Evolutionary conservation across 257 asterid genomes (phyloP).

Genomic region (Scutellaria galericulata): DNA sequence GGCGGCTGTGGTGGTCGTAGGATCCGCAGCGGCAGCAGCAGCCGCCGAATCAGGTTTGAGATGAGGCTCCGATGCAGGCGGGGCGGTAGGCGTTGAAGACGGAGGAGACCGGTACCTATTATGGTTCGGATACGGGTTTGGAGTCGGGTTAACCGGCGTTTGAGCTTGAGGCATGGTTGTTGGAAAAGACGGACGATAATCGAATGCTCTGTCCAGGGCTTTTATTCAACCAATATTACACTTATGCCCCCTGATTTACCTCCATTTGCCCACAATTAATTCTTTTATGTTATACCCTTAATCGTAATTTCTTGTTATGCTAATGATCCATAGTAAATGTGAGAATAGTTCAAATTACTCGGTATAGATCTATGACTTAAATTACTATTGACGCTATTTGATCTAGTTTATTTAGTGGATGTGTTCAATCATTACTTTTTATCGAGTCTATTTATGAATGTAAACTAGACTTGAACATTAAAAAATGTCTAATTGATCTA

Average conservation of each 20-base stretch:
- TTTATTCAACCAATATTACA: conserved; percentile 13
- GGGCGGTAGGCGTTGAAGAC: conserved; percentile 34
- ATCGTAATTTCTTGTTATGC: too few relatives aligned
- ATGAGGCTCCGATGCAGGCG: conserved; percentile 36
- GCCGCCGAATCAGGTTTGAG: conserved; percentile 25
- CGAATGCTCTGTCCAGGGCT: conserved; percentile 21
- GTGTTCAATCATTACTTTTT: too few relatives aligned
- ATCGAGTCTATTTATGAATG: too few relatives aligned
- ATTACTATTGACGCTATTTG: too few relatives aligned
- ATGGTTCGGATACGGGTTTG: conserved; percentile 25
- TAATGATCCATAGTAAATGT: too few relatives aligned
- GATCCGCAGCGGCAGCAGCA: conserved; percentile 39
- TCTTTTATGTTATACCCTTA: too few relatives aligned
- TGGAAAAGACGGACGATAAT: not conserved
- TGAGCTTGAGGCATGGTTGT: conserved; percentile 49
- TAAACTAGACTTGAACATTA: too few relatives aligned
- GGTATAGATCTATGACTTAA: too few relatives aligned
- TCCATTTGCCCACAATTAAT: too few relatives aligned
- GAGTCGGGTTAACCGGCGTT: conserved; percentile 42
- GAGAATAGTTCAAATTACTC: too few relatives aligned
- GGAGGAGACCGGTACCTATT: conserved; percentile 14
- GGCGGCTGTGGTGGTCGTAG: conserved; percentile 18
- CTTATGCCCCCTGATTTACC: not conserved
- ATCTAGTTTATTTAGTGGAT: too few relatives aligned
- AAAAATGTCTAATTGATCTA: too few relatives aligned